Conservation (phyloP, 306 rosid genomes). For the Arachis stenosperma region DNA sequence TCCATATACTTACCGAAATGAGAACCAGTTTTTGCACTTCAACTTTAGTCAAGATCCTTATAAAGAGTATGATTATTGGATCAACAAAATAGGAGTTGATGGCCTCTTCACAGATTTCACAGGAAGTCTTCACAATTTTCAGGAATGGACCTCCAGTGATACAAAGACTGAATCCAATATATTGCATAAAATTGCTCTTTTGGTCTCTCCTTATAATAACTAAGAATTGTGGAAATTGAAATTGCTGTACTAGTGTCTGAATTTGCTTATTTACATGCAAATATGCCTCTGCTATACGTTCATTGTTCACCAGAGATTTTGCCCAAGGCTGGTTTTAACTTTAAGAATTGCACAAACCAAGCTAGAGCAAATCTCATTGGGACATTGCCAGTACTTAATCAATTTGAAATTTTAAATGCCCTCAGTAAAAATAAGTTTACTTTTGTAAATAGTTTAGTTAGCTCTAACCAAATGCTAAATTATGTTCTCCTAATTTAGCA, state of each 20-base stretch:
- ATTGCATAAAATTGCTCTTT: conserved; percentile 61
- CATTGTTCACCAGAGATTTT: neutral
- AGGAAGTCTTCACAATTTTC: conserved; percentile 77
- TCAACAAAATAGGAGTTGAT: conserved; percentile 77
- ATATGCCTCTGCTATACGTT: conserved; percentile 13
- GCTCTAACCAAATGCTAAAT: too few species aligned
- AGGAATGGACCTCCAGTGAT: conserved; percentile 59
- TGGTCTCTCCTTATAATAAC: conserved; percentile 43
- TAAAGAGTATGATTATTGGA: conserved; percentile 74
- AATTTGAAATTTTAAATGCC: neutral
- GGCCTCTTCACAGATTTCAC: conserved; percentile 93
- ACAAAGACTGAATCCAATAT: conserved; percentile 48
- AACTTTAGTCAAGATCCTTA: conserved; percentile 82
- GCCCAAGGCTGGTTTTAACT: neutral
- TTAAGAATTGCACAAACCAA: conserved; percentile 3
- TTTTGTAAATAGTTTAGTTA: neutral
- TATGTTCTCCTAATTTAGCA: too few species aligned
- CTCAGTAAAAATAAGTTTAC: neutral
- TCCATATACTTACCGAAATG: conserved; percentile 85
- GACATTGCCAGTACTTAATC: neutral
- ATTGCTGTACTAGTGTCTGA: neutral
- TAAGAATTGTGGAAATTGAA: conserved; percentile 31
- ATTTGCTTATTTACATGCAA: neutral
- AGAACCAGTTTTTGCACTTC: conserved; percentile 59
- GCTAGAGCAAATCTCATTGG: neutral